Evolutionary conservation across 2,329 filamentous ascomycete genomes (phyloP), one percentile per base, ranked within the genome.

Genomic region (Colletotrichum sp.): DNA sequence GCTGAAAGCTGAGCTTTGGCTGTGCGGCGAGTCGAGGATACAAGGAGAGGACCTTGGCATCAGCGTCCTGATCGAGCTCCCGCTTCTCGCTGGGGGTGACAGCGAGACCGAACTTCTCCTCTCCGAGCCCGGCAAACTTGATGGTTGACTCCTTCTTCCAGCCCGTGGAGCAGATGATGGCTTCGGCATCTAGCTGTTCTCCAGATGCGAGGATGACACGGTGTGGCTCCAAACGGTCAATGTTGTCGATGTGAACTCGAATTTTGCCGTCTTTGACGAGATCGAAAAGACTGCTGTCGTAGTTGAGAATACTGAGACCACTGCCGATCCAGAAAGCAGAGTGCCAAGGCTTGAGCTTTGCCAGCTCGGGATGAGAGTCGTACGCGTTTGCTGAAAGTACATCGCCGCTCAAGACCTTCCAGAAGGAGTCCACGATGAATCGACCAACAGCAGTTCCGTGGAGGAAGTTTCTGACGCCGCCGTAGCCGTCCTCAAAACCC

Each of bases 401-500:
- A 75, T 91, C 90, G 11, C 82, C 82, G 3, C 83, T 84, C 0
- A 92, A 80, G 0, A 88, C 81, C 2, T 80, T 80, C 90, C 89
- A 91, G 81, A 91, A 91, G 0, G 78, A 79, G 9, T 85, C 81
- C 3, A 90, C 86, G 0, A 92, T 69, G 25, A 84, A 84, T 2
- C 88, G 84, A 1, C 90, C 90, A 0, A 90, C 28, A 60, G 82
- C 81, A 1, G 88, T 91, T 3, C 86, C 83, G 66, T 92, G 90
- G 3, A 92, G 80, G 64, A 90, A 88, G 6, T 81, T 80, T 4
- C 89, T 84, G 0, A 89, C 80, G n/a, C 81, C 82, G 8, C 87
- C 85, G 64, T 84, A 90, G 1, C 90, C 91, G 76, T 90, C 90
- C 12, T 86, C 88, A 4, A 85, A 83, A 2, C 91, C 92, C 91